Percentiles rank a stretch among this genome's conserved stretches.
These are phyloP conservation scores for Aureobasidium melanogenum DNA, from an alignment of 2,329 filamentous ascomycete species.

Conservation along the genomic window DNA sequence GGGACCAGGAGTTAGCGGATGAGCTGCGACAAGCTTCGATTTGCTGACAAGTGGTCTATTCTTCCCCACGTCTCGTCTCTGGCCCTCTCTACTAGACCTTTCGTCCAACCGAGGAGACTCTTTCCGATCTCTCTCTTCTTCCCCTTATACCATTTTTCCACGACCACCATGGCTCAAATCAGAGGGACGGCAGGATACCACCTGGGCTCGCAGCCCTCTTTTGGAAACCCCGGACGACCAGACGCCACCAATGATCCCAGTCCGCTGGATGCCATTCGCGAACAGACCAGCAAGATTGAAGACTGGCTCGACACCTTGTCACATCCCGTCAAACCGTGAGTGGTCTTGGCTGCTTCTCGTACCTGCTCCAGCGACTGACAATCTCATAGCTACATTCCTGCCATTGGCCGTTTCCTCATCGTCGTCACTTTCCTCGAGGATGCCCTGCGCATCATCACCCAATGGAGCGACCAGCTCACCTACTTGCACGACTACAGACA, in stretches of 20 bases:
- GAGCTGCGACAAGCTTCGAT: background rate
- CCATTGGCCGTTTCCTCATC: constrained; percentile 93
- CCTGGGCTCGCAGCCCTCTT: constrained; percentile 58
- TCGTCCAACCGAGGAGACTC: background rate
- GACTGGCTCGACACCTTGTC: constrained; percentile 79
- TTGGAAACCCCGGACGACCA: constrained; percentile 47
- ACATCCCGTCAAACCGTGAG: constrained; percentile 91
- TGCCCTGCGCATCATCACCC: constrained; percentile 88
- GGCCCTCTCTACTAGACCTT: background rate
- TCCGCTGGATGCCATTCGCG: constrained; percentile 78
- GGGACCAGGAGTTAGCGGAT: background rate
- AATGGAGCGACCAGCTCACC: constrained; percentile 90
- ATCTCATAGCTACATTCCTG: constrained; percentile 67
- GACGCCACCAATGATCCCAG: constrained; percentile 61
- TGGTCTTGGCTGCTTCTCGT: constrained; percentile 20
- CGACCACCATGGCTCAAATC: constrained; percentile 45
- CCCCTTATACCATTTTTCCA: constrained; percentile 1
- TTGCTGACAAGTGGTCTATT: constrained; percentile 10
- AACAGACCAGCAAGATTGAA: constrained; percentile 98
- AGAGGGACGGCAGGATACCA: constrained; percentile 68
- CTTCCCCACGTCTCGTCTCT: constrained; percentile 4
- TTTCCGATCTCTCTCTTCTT: background rate
- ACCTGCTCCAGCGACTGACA: background rate
- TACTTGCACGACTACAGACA: constrained; percentile 89
- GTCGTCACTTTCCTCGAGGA: constrained; percentile 98